Evolutionary conservation across 2,329 filamentous ascomycete genomes (phyloP), one percentile per base, ranked within the genome.

Genomic region (Fusarium subtropicale): DNA sequence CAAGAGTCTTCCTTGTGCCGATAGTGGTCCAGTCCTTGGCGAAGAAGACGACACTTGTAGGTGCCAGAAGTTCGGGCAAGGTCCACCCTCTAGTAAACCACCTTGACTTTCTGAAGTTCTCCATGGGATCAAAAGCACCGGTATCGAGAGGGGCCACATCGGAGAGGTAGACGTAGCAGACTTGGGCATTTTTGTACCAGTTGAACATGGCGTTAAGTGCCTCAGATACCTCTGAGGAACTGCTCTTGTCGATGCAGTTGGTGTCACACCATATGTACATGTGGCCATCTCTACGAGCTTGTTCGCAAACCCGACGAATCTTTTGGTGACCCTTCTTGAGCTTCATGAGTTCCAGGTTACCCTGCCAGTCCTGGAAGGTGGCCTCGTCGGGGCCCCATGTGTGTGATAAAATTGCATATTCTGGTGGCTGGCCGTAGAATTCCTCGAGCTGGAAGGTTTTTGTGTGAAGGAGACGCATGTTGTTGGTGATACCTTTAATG

Each of bases 361-460:
- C 50, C 12, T 51, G 54, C 60, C 73, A 59, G 56, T 73, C 65
- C 24, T 71, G 69, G 42, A 71, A 68, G 7, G 66, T 71, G 33
- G 76, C 72, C 48, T 78, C 76, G 6, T 76, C 75, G 4, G 65
- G 38, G 12, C 64, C 71, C 71, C 75, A 77, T n/a, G 75, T 76
- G 62, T 78, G 77, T 16, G 77, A 78, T 12, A 78, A 60, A 42
- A 78, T 76, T 46, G 74, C 76, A 56, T 78, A 78, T 45, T 64
- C 57, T 6, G 76, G 76, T 11, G 67, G 66, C 33, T 76, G 74
- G 39, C 56, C 61, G 50, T 68, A 72, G 66, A 71, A 72, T 41
- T 72, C 67, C 46, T 72, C 66, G 3, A 72, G 51, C 26, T 62
- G 24, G 16, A 72, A 69, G 22, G 69, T 72, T 46, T 61, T 42